Evolutionary conservation across 2,329 filamentous ascomycete species (phyloP).

Genomic region (Tricladium varicosporioides): DNA sequence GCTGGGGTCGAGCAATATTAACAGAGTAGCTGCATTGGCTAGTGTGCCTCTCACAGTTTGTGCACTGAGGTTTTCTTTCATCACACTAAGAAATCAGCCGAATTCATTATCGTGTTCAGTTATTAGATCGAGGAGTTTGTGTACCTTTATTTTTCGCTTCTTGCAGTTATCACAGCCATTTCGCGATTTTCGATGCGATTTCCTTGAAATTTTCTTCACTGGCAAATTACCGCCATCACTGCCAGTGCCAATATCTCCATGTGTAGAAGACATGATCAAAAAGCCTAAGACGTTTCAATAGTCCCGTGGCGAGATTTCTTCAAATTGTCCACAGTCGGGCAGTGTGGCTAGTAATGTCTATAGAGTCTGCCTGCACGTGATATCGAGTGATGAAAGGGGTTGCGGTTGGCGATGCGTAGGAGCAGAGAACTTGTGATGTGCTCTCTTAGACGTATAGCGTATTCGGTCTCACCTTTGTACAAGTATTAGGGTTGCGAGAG

Average conservation of each 20-base stretch:
- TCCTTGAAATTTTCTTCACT: conserved; percentile 4
- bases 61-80: conserved; percentile 37
- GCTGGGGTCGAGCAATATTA: not conserved
- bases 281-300: too few species aligned
- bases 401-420: not conserved
- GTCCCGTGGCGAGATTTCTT: too few species aligned
- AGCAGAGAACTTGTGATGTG: not conserved
- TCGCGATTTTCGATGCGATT: conserved; percentile 12
- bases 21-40: conserved; percentile 5
- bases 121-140: not conserved
- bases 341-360: too few species aligned
- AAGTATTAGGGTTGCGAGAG: too few species aligned
- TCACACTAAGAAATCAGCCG: conserved; percentile 30
- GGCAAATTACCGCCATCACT: not conserved
- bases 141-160: conserved; percentile 10
- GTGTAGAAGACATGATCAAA: too few species aligned
- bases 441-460: not conserved
- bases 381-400: not conserved
- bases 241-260: not conserved
- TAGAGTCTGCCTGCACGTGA: too few species aligned
- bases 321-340: too few species aligned
- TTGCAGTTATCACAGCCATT: conserved; percentile 14
- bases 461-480: too few species aligned
- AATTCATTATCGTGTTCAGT: too few species aligned
- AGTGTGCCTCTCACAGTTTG: conserved; percentile 29